Evolutionary conservation across 371 early-diverging fungal genomes (phyloP).

Genomic region (Lichtheimia ramosa): DNA sequence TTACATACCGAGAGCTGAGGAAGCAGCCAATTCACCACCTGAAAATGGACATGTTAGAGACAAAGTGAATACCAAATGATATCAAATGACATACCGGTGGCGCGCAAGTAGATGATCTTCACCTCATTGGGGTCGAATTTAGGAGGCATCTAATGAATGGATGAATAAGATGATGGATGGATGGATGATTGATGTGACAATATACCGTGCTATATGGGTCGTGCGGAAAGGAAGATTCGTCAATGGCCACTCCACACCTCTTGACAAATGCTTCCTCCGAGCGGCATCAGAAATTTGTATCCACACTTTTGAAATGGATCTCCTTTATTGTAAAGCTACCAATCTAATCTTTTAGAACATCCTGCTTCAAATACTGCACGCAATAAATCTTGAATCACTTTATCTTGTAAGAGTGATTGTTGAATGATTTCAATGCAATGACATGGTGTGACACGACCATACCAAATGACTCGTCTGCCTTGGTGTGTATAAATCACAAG

Average conservation of each 20-base stretch:
- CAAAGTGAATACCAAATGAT: not conserved
- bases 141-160: slow-evolving; percentile 63
- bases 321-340: not conserved
- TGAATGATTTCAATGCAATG: slow-evolving; percentile 34
- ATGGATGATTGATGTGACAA: not conserved
- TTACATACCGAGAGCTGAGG: slow-evolving; percentile 78
- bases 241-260: too few relatives aligned
- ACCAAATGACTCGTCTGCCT: slow-evolving; percentile 44
- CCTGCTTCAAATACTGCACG: slow-evolving; percentile 39
- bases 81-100: slow-evolving; percentile 79
- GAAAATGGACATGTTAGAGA: slow-evolving; percentile 3
- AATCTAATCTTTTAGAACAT: slow-evolving; percentile 1
- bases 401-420: slow-evolving; percentile 27
- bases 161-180: slow-evolving; percentile 3
- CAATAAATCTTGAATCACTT: slow-evolving; percentile 30
- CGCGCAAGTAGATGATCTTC: slow-evolving; percentile 92
- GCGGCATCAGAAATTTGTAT: too few relatives aligned
- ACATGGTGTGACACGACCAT: slow-evolving; percentile 44
- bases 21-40: slow-evolving; percentile 85
- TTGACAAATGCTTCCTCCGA: too few relatives aligned
- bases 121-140: slow-evolving; percentile 89
- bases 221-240: not conserved
- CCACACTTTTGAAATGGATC: not conserved
- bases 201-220: slow-evolving; percentile 6
- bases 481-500: slow-evolving; percentile 35